Conservation (phyloP, 2,329 filamentous ascomycete species). For the Diaporthe vexans region DNA sequence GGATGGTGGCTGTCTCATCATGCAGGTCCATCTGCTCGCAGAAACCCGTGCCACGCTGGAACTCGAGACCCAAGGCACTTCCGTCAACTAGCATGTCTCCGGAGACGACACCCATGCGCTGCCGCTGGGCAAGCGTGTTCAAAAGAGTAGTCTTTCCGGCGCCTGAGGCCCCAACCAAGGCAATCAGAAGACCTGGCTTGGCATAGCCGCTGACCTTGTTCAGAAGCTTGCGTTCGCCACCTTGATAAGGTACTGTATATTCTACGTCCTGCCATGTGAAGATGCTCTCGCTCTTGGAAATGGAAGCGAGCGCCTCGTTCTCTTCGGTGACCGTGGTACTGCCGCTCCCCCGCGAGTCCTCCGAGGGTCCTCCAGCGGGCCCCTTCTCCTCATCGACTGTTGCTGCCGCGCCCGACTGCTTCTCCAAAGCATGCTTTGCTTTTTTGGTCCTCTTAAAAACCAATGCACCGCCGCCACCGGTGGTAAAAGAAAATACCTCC, state of each 20-base stretch:
- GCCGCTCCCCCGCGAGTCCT: constrained; percentile 56
- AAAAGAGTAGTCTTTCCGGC: constrained; percentile 89
- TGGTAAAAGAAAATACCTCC: constrained; percentile 73
- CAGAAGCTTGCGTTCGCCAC: constrained; percentile 50
- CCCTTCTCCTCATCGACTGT: constrained; percentile 42
- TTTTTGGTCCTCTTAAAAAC: constrained; percentile 45
- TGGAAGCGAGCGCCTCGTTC: constrained; percentile 59
- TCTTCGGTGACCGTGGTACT: constrained; percentile 72
- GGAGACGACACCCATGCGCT: constrained; percentile 72
- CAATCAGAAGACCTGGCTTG: constrained; percentile 84
- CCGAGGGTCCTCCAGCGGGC: constrained; percentile 19
- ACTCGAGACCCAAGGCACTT: constrained; percentile 71
- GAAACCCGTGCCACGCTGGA: constrained; percentile 79
- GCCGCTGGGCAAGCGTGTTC: constrained; percentile 81
- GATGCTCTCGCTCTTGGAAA: constrained; percentile 42
- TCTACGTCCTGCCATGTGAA: constrained; percentile 44
- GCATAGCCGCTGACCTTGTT: constrained; percentile 81
- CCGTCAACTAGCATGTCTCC: constrained; percentile 72
- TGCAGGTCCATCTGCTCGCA: constrained; percentile 81
- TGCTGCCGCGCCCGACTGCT: constrained; percentile 17
- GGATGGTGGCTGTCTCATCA: constrained; percentile 74
- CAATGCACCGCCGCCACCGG: constrained; percentile 43
- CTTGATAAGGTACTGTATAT: constrained; percentile 40
- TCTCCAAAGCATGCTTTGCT: constrained; percentile 23
- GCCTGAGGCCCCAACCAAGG: constrained; percentile 84